Conservation (phyloP, 495 filamentous ascomycete genomes). For the Glonium stellatum region DNA sequence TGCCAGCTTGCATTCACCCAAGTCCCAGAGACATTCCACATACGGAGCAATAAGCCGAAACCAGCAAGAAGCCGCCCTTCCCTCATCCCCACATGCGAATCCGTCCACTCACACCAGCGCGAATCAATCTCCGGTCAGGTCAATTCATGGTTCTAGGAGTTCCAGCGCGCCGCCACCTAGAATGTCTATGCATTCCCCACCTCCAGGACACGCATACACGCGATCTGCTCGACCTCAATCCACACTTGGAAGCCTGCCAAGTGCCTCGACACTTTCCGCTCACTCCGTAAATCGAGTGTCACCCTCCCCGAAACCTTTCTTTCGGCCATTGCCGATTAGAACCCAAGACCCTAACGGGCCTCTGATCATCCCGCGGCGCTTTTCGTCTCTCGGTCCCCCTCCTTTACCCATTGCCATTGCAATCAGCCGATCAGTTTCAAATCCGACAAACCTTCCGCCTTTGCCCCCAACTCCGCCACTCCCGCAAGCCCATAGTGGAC, state of each 20-base stretch:
- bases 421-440: conserved; percentile 20
- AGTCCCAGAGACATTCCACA: conserved; percentile 19
- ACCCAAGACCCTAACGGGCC: conserved; percentile 16
- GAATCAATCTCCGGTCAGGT: conserved; percentile 6
- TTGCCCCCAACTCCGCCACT: conserved; percentile 12
- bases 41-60: conserved; percentile 7
- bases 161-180: conserved; percentile 24
- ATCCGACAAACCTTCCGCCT: conserved; percentile 10
- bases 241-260: conserved; percentile 17
- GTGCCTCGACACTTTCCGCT: not conserved
- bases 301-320: conserved; percentile 19
- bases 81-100: not conserved
- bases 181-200: conserved; percentile 10
- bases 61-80: not conserved
- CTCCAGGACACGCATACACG: conserved; percentile 8
- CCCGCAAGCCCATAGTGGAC: not conserved
- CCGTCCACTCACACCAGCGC: not conserved
- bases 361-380: conserved; percentile 21
- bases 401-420: conserved; percentile 19
- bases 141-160: conserved; percentile 14
- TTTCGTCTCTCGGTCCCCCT: conserved; percentile 20
- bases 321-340: conserved; percentile 23
- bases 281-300: conserved; percentile 9
- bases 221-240: conserved; percentile 16
- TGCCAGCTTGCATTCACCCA: not conserved